These are phyloP conservation scores for Solanum paucissectum DNA, from an alignment of 257 asterid genomes.

Conservation along the genomic window DNA sequence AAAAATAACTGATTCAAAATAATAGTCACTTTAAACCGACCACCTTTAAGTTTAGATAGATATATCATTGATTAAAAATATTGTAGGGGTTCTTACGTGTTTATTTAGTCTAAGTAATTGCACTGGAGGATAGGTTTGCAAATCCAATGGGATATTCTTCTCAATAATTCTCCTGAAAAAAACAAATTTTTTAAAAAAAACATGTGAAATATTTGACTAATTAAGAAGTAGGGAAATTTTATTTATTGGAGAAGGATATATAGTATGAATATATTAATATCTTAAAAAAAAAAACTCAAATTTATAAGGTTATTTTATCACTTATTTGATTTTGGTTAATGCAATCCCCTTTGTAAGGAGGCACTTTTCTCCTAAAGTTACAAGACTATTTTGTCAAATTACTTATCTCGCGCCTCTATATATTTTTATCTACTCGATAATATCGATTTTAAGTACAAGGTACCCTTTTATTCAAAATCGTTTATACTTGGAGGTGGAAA, in stretches of 20 bases:
- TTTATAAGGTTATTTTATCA: too few relatives aligned
- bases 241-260: background rate
- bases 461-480: too few relatives aligned
- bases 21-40: background rate
- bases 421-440: too few relatives aligned
- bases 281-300: background rate
- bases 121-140: conserved; percentile 37
- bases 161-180: conserved; percentile 21
- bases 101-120: conserved; percentile 29
- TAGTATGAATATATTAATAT: background rate
- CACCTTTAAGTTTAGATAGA: background rate
- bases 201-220: background rate
- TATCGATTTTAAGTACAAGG: too few relatives aligned
- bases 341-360: background rate
- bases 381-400: background rate
- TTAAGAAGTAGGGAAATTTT: background rate
- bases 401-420: too few relatives aligned
- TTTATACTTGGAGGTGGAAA: background rate
- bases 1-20: background rate
- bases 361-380: too few relatives aligned
- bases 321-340: too few relatives aligned
- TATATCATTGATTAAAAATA: background rate
- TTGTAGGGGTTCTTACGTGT: conserved; percentile 8
- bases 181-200: background rate
- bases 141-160: conserved; percentile 8